Percentiles rank a stretch among this genome's conserved stretches.
Evolutionary conservation across 192 early-diverging fungal species (phyloP).

Genomic region (Funneliformis mosseae): DNA sequence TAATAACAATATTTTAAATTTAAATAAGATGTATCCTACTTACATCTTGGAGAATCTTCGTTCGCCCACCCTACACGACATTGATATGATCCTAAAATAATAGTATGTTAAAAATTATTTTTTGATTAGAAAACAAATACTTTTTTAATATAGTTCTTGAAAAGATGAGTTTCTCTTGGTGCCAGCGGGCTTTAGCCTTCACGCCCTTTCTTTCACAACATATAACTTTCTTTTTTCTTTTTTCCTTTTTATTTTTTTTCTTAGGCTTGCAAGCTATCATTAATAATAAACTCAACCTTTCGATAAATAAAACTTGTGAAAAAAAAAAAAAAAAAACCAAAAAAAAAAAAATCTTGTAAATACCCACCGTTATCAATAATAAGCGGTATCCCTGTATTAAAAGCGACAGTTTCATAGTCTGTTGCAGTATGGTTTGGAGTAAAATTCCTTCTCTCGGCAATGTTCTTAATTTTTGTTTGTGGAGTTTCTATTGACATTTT

Average conservation of each 20-base stretch:
- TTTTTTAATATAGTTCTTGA: background rate
- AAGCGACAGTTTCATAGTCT: constrained; percentile 41
- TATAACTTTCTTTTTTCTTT: too few relatives aligned
- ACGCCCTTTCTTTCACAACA: too few relatives aligned
- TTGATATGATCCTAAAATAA: constrained; percentile 62
- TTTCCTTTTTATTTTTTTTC: too few relatives aligned
- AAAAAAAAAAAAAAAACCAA: background rate
- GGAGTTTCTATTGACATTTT: background rate
- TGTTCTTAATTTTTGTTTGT: constrained; percentile 14
- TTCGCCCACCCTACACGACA: constrained; percentile 85
- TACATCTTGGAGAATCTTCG: constrained; percentile 61
- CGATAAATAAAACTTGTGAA: background rate
- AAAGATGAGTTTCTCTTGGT: background rate
- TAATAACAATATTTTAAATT: constrained; percentile 12
- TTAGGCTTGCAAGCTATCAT: background rate
- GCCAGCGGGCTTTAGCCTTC: too few relatives aligned
- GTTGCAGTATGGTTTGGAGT: constrained; percentile 38
- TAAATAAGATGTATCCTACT: constrained; percentile 34
- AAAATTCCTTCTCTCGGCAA: constrained; percentile 30
- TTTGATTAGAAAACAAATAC: background rate
- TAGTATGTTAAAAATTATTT: background rate
- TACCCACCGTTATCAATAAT: constrained; percentile 49
- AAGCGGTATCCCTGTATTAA: constrained; percentile 37
- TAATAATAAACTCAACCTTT: background rate
- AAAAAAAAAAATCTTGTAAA: background rate